Conservation (phyloP, 768 basidiomycete species). For the Tephrocybe sp. region DNA sequence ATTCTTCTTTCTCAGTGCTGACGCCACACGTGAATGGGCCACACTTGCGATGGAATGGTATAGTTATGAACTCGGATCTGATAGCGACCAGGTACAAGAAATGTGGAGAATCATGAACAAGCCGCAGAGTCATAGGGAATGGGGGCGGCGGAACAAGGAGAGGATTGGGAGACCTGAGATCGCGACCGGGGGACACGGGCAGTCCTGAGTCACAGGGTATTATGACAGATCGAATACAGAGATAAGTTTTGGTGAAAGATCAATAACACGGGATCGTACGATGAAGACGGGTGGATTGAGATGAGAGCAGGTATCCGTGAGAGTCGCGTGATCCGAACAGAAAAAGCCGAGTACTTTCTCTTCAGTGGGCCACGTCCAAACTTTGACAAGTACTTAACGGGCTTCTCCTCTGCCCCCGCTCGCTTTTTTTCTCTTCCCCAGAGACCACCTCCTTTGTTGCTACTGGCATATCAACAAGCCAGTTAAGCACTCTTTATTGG, state of each 20-base stretch:
- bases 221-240: background rate
- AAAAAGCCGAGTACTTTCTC: constrained; percentile 11
- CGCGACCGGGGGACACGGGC: constrained; percentile 7
- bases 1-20: constrained; percentile 29
- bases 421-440: constrained; percentile 8
- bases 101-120: constrained; percentile 30
- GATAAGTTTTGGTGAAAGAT: background rate
- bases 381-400: constrained; percentile 13
- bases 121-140: constrained; percentile 44
- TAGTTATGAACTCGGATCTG: constrained; percentile 50
- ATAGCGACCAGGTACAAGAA: constrained; percentile 45
- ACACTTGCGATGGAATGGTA: constrained; percentile 50
- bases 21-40: constrained; percentile 50
- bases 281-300: constrained; percentile 4
- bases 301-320: constrained; percentile 9
- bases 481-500: constrained; percentile 22
- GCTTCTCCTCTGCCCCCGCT: constrained; percentile 12
- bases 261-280: constrained; percentile 1
- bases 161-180: constrained; percentile 31
- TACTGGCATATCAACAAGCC: constrained; percentile 20
- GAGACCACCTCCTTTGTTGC: background rate
- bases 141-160: constrained; percentile 39
- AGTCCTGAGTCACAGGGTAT: constrained; percentile 6
- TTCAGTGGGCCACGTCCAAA: constrained; percentile 16
- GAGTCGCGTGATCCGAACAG: constrained; percentile 19